A percentile compares a stretch with the other conserved stretches of the same genome.
phyloP scores from a whole-genome alignment of 257 asterid genomes.

The Eustoma russellianum region DNA sequence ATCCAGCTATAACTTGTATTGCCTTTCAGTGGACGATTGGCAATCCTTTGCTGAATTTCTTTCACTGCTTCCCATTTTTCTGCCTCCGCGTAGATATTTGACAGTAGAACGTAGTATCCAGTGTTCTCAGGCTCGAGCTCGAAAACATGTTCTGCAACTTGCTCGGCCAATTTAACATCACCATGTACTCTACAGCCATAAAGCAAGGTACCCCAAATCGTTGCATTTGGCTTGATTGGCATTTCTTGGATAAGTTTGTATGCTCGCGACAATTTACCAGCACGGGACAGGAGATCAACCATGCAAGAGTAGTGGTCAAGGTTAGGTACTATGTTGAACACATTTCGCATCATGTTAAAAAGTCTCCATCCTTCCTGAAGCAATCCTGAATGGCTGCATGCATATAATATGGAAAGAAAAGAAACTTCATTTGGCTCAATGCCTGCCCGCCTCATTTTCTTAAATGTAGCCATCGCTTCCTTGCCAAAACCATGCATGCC shows the following conservation, averaged over 20 bases:
- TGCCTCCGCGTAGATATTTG: conserved; percentile 22
- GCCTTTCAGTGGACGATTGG: conserved; percentile 6
- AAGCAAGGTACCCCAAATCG: conserved; percentile 18
- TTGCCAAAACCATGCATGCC: conserved; percentile 24
- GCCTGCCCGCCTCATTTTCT: conserved; percentile 16
- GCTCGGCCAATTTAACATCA: conserved; percentile 17
- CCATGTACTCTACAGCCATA: conserved; percentile 21
- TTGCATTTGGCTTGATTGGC: conserved; percentile 15
- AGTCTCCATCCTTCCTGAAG: conserved; percentile 24
- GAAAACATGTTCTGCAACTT: conserved; percentile 20
- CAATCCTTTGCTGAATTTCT: conserved; percentile 10
- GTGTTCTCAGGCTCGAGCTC: conserved; percentile 22
- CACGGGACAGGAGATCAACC: conserved; percentile 22
- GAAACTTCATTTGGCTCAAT: conserved; percentile 17
- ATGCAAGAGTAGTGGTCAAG: conserved; percentile 18
- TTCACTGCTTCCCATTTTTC: conserved; percentile 19
- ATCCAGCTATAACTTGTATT: conserved; percentile 21
- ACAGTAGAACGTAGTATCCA: conserved; percentile 19
- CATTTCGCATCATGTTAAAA: conserved; percentile 19
- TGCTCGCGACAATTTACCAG: conserved; percentile 16
- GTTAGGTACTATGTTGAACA: conserved; percentile 13
- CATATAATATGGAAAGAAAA: conserved; percentile 14
- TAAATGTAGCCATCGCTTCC: conserved; percentile 21
- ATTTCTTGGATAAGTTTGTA: conserved; percentile 9
- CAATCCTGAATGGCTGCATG: conserved; percentile 25